These are phyloP conservation scores for Fragaria ananassa DNA, from an alignment of 306 rosid species.

Conservation along the genomic window DNA sequence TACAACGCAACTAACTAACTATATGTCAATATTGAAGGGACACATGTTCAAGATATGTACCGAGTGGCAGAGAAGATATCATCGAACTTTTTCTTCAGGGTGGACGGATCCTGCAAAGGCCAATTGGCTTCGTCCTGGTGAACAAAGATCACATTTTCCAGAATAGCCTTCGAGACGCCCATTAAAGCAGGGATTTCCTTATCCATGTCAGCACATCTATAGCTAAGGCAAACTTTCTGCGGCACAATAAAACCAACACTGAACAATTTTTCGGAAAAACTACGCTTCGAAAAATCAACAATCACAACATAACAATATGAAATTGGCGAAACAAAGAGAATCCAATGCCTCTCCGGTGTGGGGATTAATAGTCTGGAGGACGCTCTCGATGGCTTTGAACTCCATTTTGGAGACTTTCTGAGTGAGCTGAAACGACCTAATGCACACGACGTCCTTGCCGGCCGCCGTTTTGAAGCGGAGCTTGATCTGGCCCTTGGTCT, in stretches of 20 bases:
- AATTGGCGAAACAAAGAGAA: not conserved
- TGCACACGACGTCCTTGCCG: conserved; percentile 79
- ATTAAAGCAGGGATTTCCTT: conserved; percentile 81
- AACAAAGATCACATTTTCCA: conserved; percentile 87
- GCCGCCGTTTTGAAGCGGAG: conserved; percentile 90
- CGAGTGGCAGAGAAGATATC: conserved; percentile 95
- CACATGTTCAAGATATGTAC: conserved; percentile 33
- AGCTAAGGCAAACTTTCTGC: conserved; percentile 91
- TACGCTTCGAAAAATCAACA: not conserved
- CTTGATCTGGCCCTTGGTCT: conserved; percentile 93
- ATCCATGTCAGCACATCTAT: conserved; percentile 98
- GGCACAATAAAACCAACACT: not conserved
- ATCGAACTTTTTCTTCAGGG: conserved; percentile 87
- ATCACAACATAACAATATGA: not conserved
- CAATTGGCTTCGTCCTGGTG: conserved; percentile 99
- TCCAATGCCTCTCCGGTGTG: conserved; percentile 72
- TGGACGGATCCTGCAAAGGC: conserved; percentile 98
- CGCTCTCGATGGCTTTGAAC: conserved; percentile 92
- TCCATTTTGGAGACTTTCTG: conserved; percentile 96
- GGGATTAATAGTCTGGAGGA: conserved; percentile 91
- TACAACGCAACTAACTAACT: not conserved
- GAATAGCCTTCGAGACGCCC: conserved; percentile 95
- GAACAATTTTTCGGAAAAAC: not conserved
- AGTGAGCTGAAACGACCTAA: conserved; percentile 91
- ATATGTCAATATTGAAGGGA: not conserved